Base-by-base conservation (phyloP, 495 filamentous ascomycete genomes). In the Massariosphaeria phaeospora region DNA sequence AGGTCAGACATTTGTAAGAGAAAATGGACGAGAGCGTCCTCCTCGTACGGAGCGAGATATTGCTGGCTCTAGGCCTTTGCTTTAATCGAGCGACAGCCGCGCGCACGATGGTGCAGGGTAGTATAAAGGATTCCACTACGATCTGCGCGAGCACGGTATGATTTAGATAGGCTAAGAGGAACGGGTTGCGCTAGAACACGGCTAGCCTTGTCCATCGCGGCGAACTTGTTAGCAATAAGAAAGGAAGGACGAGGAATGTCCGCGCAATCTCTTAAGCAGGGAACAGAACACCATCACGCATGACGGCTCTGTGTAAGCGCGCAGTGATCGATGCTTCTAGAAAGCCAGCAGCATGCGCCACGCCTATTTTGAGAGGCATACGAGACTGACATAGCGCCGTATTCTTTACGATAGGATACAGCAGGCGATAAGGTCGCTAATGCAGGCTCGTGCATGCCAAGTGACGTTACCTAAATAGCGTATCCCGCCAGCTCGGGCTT, bases 21-120 rank as follows among this genome's bases (percentile, higher is more conserved):
- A 50, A 60, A 72, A n/a, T 53, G 40, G 35, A 66, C 55, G 23
- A 72, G 17, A 40, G 52, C 66, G 23, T 69, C 53, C 43, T 67
- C 68, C 61, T 70, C 67, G 4, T 13, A 50, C 3, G 27, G 24
- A 18, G 27, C 40, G 15, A 56, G 52, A 23, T 51, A 38, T 12
- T 40, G 48, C 30, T 51, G 35, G 35, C 23, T 38, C 21, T 51
- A 13, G 33, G 48, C 48, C 48, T 51, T 51, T 25, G 40, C 33
- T 25, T 51, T 24, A 8, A 51, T 51, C 33, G 48, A 51, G 34
- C 48, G 48, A 13, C 35, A 13, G n/a, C 48, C 35, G n/a, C 20
- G 18, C 35, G 35, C 35, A 31, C 48, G 48, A 13, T 25, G 48
- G 17, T 51, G 48, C 34, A 51, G 48, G 35, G 48, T 51, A 10